Base-by-base conservation (phyloP, 805 yeast species). In the Metschnikowia matae region DNA sequence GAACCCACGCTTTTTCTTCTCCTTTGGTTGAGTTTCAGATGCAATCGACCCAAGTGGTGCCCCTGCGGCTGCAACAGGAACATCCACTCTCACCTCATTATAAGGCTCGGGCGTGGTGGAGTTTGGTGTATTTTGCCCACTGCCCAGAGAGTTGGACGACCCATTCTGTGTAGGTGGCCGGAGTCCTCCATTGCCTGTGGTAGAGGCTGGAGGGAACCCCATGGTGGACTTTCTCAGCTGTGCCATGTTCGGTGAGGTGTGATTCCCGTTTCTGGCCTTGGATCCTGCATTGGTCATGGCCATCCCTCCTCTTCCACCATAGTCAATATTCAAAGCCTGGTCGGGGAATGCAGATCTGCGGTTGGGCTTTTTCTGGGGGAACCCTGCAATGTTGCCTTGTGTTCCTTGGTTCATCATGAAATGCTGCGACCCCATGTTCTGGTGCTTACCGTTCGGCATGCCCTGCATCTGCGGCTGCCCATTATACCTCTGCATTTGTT, bases 251-350 rank as follows among this genome's bases (percentile, higher is more conserved):
- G 59, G 51, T 14, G 56, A 55, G 57, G 61, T 43, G 38, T 54
- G 48, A 53, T 23, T 29, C 39, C 62, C 48, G 50, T 54, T 44
- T 52, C 49, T 40, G 40, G 54, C 33, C 48, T 54, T 57, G 26
- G 48, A 46, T 11, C 52, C 53, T n/a, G 55, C 51, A 10, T 49
- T 37, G 6, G 72, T 67, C 67, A 67, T 68, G 2, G 77, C 77
- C 78, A 73, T 73, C 6, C 78, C 78, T 18, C 75, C 78, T 56
- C 77, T 63, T n/a, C 76, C 77, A 13, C 77, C 77, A 63, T 70
- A 64, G 58, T 73, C 78, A 17, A 71, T 48, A 51, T 59, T 60
- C n/a, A 67, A 69, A 18, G 61, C 61, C 62, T 68, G 62, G 40
- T 59, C 63, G 6, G 71, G 68, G 54, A 64, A 66, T 6, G 61